Evolutionary conservation across 2,329 filamentous ascomycete species (phyloP).

Genomic region (Tolypocladium cylindrosporum): DNA sequence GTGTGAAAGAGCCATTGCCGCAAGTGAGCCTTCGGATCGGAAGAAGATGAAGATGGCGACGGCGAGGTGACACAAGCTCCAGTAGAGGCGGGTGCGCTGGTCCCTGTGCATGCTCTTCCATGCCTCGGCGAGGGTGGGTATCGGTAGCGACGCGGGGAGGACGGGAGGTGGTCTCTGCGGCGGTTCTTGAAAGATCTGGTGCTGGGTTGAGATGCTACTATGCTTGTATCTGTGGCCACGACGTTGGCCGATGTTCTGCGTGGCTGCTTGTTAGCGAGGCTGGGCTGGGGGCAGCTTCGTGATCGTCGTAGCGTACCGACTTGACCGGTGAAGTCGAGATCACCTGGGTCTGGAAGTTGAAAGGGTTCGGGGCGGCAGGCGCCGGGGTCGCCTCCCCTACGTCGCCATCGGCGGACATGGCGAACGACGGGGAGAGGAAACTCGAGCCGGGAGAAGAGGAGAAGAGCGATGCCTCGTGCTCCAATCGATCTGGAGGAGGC

Average conservation of each 20-base stretch:
- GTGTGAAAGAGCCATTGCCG: conserved; percentile 86
- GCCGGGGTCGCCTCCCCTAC: conserved; percentile 1
- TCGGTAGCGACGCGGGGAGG: conserved; percentile 81
- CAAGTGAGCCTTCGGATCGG: conserved; percentile 74
- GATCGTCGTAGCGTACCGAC: conserved; percentile 44
- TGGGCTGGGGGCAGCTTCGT: no score
- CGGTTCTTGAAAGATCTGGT: conserved; percentile 94
- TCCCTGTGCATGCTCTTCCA: conserved; percentile 83
- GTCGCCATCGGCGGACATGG: conserved; percentile 8
- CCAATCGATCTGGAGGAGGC: background rate
- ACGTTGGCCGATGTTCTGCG: conserved; percentile 76
- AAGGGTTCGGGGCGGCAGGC: conserved; percentile 51
- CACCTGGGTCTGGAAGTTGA: conserved; percentile 86
- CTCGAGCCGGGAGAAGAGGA: background rate
- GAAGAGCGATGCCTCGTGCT: background rate
- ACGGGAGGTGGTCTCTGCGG: conserved; percentile 76
- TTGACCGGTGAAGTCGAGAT: conserved; percentile 69
- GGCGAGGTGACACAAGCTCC: conserved; percentile 81
- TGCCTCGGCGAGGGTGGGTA: conserved; percentile 82
- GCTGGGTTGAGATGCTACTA: conserved; percentile 76
- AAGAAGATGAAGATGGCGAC: conserved; percentile 81
- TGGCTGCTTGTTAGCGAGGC: background rate
- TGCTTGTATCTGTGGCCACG: conserved; percentile 97
- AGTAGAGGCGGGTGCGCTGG: conserved; percentile 72
- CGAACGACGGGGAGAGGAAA: conserved; percentile 6